These are phyloP conservation scores for Candida yuanshanica DNA, from an alignment of 805 yeast genomes.

Conservation along the genomic window DNA sequence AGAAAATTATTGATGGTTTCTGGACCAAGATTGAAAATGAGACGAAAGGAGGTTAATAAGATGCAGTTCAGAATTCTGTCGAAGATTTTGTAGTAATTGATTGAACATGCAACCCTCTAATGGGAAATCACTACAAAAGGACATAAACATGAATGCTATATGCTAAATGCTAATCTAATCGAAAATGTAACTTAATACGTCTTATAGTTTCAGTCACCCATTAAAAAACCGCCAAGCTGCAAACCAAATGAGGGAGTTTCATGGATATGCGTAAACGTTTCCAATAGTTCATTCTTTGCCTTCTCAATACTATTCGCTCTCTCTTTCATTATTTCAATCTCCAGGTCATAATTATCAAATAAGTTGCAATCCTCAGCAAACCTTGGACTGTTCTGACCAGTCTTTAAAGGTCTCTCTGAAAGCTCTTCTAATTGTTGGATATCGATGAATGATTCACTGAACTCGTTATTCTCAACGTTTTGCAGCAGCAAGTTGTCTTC, in stretches of 20 bases:
- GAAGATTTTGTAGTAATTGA: no score
- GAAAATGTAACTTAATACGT: no score
- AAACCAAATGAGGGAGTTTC: conserved; percentile 10
- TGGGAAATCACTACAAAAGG: no score
- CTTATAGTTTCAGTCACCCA: no score
- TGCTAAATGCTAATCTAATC: no score
- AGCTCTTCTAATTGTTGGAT: conserved; percentile 4
- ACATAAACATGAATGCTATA: no score
- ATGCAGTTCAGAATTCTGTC: no score
- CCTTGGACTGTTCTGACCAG: background rate
- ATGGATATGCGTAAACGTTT: conserved; percentile 3
- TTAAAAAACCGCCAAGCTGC: conserved; percentile 1
- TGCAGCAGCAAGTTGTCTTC: background rate
- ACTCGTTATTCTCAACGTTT: background rate
- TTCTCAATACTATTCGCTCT: conserved; percentile 1
- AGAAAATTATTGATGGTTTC: conserved; percentile 44
- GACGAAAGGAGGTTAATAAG: conserved; percentile 47
- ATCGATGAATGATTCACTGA: background rate
- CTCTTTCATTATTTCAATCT: conserved; percentile 3
- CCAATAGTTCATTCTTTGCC: background rate
- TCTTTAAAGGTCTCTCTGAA: background rate
- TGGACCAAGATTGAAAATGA: conserved; percentile 39
- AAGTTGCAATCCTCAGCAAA: background rate
- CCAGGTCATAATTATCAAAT: conserved; percentile 2
- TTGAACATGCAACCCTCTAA: no score